A percentile compares a stretch with the other conserved stretches of the same genome.
Conservation (phyloP, 345 rosid species). For the Toxicodendron radicans region DNA sequence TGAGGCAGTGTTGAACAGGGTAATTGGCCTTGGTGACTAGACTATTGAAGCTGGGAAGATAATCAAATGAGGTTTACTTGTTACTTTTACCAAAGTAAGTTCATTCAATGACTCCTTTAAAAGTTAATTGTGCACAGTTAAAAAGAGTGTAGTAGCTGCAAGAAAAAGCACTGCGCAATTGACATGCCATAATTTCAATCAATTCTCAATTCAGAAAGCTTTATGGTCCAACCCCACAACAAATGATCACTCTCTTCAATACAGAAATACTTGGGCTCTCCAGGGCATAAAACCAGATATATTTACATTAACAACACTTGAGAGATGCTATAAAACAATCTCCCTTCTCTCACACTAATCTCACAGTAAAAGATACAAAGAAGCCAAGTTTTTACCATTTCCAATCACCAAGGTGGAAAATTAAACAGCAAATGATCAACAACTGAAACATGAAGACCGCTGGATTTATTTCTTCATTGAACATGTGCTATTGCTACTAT, state of each 20-base stretch:
- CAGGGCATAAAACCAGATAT: neutral
- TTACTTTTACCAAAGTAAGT: neutral
- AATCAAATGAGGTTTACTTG: neutral
- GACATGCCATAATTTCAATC: neutral
- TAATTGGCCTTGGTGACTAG: neutral
- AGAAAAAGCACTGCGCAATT: neutral
- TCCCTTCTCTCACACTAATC: neutral
- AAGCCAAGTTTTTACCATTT: neutral
- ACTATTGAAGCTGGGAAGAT: neutral
- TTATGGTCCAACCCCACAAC: slow-evolving; percentile 2
- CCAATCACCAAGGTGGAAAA: neutral
- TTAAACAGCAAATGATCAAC: neutral
- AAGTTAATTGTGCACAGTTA: neutral
- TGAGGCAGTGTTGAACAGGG: neutral
- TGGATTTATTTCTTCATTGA: neutral
- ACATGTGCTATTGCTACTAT: neutral
- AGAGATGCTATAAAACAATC: neutral
- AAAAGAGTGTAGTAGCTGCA: neutral
- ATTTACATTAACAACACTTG: neutral
- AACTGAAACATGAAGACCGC: neutral
- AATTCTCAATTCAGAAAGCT: neutral
- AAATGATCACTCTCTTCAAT: neutral
- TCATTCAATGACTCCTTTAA: neutral
- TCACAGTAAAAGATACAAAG: neutral
- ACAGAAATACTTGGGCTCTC: neutral